Percentiles rank a stretch among this genome's conserved stretches.
Conservation (phyloP, 352 stramenopile species). For the Saprolegnia diclina region DNA sequence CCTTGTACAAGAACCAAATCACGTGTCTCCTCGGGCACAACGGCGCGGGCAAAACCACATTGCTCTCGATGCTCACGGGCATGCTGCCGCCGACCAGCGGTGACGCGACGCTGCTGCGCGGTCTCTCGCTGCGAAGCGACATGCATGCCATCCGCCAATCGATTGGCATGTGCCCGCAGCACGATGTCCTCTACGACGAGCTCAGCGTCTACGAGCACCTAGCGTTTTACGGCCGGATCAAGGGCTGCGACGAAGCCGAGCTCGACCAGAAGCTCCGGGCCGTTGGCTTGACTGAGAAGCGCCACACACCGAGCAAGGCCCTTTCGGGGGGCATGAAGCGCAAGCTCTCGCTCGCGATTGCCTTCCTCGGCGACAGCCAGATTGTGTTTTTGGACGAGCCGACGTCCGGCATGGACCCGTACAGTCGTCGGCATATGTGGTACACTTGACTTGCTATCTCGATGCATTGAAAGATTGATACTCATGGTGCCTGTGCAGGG, state of each 20-base stretch:
- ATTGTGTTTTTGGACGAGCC: slow-evolving; percentile 90
- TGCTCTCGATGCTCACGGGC: slow-evolving; percentile 76
- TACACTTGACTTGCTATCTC: not conserved
- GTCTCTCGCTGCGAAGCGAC: slow-evolving; percentile 49
- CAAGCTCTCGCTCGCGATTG: slow-evolving; percentile 93
- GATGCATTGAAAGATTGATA: not conserved
- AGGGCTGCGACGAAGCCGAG: slow-evolving; percentile 43
- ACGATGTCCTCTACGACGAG: slow-evolving; percentile 94
- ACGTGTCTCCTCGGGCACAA: slow-evolving; percentile 72
- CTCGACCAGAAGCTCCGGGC: slow-evolving; percentile 54
- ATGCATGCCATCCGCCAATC: slow-evolving; percentile 85
- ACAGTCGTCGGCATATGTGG: slow-evolving; percentile 26
- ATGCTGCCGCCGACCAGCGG: slow-evolving; percentile 44
- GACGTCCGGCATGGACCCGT: slow-evolving; percentile 44
- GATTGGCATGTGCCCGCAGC: slow-evolving; percentile 95
- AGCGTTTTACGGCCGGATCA: slow-evolving; percentile 89
- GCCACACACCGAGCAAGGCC: slow-evolving; percentile 42
- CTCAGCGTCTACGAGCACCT: slow-evolving; percentile 97
- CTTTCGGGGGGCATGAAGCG: slow-evolving; percentile 93
- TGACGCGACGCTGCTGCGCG: slow-evolving; percentile 51
- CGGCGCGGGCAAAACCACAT: slow-evolving; percentile 68
- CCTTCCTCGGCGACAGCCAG: slow-evolving; percentile 91
- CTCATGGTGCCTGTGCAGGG: slow-evolving; percentile 35
- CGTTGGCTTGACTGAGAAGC: slow-evolving; percentile 88
- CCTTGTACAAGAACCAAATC: slow-evolving; percentile 79